Percentiles rank a stretch among this genome's conserved stretches.
phyloP scores from a whole-genome alignment of 2,329 filamentous ascomycete species.

The Elsinoe australis region DNA sequence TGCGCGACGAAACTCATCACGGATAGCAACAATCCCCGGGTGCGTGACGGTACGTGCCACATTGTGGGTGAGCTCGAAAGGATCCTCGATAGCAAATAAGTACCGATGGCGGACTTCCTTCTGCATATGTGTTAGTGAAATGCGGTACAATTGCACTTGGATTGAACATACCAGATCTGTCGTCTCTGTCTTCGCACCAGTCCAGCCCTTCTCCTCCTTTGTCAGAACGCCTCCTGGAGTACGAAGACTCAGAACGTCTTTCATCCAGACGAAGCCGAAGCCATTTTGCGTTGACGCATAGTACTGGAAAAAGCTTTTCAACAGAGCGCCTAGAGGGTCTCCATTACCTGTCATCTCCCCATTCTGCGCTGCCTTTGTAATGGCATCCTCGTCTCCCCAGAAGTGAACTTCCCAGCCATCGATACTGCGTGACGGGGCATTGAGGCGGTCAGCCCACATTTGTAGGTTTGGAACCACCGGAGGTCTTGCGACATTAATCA shows the following conservation, averaged over 20 bases:
- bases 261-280: slow-evolving; percentile 68
- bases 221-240: slow-evolving; percentile 59
- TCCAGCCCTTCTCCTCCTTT: slow-evolving; percentile 79
- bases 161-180: slow-evolving; percentile 40
- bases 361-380: slow-evolving; percentile 51
- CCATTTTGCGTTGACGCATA: slow-evolving; percentile 57
- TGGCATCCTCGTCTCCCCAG: slow-evolving; percentile 66
- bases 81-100: slow-evolving; percentile 84
- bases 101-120: slow-evolving; percentile 73
- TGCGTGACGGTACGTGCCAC: slow-evolving; percentile 81
- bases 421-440: slow-evolving; percentile 20
- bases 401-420: slow-evolving; percentile 65
- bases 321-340: slow-evolving; percentile 61
- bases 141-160: neutral
- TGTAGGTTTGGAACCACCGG: slow-evolving; percentile 83
- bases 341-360: slow-evolving; percentile 59
- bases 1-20: slow-evolving; percentile 76
- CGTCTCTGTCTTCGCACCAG: slow-evolving; percentile 63
- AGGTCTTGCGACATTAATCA: slow-evolving; percentile 72
- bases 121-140: slow-evolving; percentile 20
- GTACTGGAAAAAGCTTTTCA: slow-evolving; percentile 84
- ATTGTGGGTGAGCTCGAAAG: slow-evolving; percentile 82
- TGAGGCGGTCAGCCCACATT: slow-evolving; percentile 28
- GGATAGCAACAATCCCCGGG: slow-evolving; percentile 69
- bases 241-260: slow-evolving; percentile 70